Evolutionary conservation across 441 rosid species (phyloP).

Genomic region (Corymbia calophylla): DNA sequence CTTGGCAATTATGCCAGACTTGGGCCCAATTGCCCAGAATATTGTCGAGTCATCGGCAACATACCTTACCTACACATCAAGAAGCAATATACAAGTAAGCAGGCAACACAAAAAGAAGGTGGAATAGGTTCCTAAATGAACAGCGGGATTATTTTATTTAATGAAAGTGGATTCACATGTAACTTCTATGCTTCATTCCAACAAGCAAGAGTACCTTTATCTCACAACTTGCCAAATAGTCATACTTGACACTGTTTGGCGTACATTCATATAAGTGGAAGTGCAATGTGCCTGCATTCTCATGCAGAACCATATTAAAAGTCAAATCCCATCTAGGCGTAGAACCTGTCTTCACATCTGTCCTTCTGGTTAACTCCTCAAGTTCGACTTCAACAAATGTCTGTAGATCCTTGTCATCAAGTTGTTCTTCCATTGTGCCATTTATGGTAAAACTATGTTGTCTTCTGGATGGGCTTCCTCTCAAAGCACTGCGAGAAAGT

Average conservation of each 20-base stretch:
- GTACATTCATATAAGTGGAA: slow-evolving; percentile 67
- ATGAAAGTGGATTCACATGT: not conserved
- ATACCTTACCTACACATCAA: slow-evolving; percentile 54
- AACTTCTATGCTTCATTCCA: not conserved
- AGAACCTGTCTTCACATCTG: slow-evolving; percentile 50
- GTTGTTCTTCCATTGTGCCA: slow-evolving; percentile 24
- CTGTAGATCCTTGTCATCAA: slow-evolving; percentile 44
- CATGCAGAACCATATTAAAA: slow-evolving; percentile 89
- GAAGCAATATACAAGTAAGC: not conserved
- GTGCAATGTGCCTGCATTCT: slow-evolving; percentile 53
- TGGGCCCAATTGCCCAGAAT: slow-evolving; percentile 90
- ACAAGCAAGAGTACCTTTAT: slow-evolving; percentile 49
- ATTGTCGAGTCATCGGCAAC: slow-evolving; percentile 77
- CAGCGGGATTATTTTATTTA: not conserved
- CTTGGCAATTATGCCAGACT: slow-evolving; percentile 58
- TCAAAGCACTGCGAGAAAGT: slow-evolving; percentile 42
- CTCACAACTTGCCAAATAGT: slow-evolving; percentile 75
- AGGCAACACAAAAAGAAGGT: not conserved
- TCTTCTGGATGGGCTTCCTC: slow-evolving; percentile 65
- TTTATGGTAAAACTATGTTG: slow-evolving; percentile 19
- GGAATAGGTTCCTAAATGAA: not conserved
- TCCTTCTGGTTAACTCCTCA: slow-evolving; percentile 72
- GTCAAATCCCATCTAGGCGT: slow-evolving; percentile 76
- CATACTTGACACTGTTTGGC: slow-evolving; percentile 58
- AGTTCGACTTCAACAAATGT: slow-evolving; percentile 92